These are phyloP conservation scores for Aspergillus avenaceus DNA, from an alignment of 495 filamentous ascomycete genomes.

Conservation along the genomic window DNA sequence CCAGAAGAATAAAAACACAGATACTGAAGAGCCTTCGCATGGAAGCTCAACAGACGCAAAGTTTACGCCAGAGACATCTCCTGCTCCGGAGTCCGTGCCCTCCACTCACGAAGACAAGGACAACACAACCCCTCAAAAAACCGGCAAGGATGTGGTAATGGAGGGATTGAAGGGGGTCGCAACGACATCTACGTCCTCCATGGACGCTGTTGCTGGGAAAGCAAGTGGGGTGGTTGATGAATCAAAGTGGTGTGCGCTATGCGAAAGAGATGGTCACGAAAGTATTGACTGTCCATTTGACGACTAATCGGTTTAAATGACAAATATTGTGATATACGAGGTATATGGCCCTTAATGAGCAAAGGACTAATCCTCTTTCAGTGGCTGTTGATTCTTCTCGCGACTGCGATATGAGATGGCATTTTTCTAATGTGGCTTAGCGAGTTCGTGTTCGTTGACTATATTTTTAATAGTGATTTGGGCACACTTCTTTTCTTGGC, in stretches of 20 bases:
- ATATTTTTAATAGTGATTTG: conserved; percentile 11
- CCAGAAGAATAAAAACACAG: conserved; percentile 19
- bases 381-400: conserved; percentile 1
- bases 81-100: conserved; percentile 11
- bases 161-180: conserved; percentile 62
- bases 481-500: background rate
- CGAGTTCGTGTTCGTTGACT: background rate
- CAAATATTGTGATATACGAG: conserved; percentile 10
- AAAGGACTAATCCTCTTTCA: too few relatives aligned
- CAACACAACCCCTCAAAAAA: conserved; percentile 27
- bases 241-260: conserved; percentile 94
- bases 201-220: conserved; percentile 66
- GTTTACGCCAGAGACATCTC: conserved; percentile 15
- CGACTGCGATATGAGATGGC: conserved; percentile 13
- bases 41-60: conserved; percentile 13
- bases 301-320: conserved; percentile 50
- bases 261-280: conserved; percentile 92
- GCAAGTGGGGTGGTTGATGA: conserved; percentile 73
- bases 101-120: conserved; percentile 17
- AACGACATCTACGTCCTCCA: conserved; percentile 28
- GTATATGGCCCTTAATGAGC: conserved; percentile 1
- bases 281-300: conserved; percentile 95
- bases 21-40: conserved; percentile 11
- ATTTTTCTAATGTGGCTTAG: conserved; percentile 6
- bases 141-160: conserved; percentile 52